A percentile compares a stretch with the other conserved stretches of the same genome.
phyloP scores from a whole-genome alignment of 305 asterid genomes.

The Galium porrigens region DNA sequence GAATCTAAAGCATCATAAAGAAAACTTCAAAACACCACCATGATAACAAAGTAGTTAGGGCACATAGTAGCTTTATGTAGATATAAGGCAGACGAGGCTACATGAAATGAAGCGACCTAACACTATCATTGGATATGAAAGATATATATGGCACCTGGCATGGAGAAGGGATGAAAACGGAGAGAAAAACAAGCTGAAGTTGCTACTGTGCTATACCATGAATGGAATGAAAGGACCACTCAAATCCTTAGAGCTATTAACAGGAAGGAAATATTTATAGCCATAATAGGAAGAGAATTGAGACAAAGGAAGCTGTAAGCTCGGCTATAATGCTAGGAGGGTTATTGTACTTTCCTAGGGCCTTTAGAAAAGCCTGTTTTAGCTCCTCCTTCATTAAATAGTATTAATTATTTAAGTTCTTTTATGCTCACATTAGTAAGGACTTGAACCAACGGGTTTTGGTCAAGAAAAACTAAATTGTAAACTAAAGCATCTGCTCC shows the following conservation, averaged over 20 bases:
- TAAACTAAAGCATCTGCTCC: neutral
- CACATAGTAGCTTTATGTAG: neutral
- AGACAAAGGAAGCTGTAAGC: neutral
- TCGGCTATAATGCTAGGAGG: neutral
- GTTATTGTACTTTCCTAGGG: neutral
- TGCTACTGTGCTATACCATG: neutral
- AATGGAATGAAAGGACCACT: neutral
- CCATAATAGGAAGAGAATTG: neutral
- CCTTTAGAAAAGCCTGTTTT: neutral
- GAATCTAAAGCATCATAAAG: neutral
- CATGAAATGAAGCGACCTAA: neutral
- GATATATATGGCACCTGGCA: neutral
- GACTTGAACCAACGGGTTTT: neutral
- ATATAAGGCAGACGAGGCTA: neutral
- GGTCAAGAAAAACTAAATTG: neutral
- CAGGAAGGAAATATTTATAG: neutral
- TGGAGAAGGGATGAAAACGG: neutral
- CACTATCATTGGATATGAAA: neutral
- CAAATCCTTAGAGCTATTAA: neutral
- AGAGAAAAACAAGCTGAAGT: neutral
- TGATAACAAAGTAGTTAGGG: neutral
- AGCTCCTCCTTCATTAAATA: neutral
- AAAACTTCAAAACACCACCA: neutral
- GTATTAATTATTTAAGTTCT: neutral
- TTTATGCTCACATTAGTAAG: neutral